Percentiles rank a stretch among this genome's conserved stretches.
Evolutionary conservation across 495 filamentous ascomycete species (phyloP).

Genomic region (Alectoria sarmentosa): DNA sequence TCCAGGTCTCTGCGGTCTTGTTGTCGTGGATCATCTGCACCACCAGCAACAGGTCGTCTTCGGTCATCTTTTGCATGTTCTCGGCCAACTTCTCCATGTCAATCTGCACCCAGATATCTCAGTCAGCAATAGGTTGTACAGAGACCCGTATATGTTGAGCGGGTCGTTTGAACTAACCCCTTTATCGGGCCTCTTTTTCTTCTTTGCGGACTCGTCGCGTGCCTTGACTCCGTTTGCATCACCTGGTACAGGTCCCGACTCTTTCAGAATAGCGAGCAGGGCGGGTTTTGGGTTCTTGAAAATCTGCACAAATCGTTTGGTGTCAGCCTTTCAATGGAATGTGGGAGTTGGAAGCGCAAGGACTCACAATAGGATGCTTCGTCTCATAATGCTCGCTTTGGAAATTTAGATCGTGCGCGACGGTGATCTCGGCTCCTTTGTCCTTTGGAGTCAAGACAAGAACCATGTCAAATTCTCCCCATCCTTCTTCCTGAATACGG

Average conservation of each 20-base stretch:
- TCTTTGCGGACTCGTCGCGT: slow-evolving; percentile 57
- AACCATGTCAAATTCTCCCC: slow-evolving; percentile 98
- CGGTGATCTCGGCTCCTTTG: slow-evolving; percentile 71
- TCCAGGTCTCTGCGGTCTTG: slow-evolving; percentile 85
- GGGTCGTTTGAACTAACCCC: slow-evolving; percentile 37
- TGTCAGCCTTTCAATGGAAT: neutral
- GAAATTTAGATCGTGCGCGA: slow-evolving; percentile 93
- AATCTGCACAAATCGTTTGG: slow-evolving; percentile 35
- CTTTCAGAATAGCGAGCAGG: slow-evolving; percentile 63
- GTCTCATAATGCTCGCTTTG: slow-evolving; percentile 71
- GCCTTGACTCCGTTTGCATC: slow-evolving; percentile 58
- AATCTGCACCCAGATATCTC: slow-evolving; percentile 38
- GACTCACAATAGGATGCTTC: slow-evolving; percentile 66
- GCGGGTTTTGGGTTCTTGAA: slow-evolving; percentile 91
- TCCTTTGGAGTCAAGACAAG: slow-evolving; percentile 75
- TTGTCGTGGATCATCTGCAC: slow-evolving; percentile 98
- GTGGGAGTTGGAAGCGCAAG: neutral
- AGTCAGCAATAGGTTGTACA: neutral
- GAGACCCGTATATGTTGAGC: neutral
- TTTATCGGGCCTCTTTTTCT: slow-evolving; percentile 70
- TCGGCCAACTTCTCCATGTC: slow-evolving; percentile 98
- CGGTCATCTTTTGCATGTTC: slow-evolving; percentile 70
- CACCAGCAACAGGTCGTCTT: slow-evolving; percentile 87
- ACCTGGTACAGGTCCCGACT: slow-evolving; percentile 76
- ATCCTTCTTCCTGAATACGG: slow-evolving; percentile 84